Evolutionary conservation across 768 basidiomycete genomes (phyloP).

Genomic region (Exidia glandulosa): DNA sequence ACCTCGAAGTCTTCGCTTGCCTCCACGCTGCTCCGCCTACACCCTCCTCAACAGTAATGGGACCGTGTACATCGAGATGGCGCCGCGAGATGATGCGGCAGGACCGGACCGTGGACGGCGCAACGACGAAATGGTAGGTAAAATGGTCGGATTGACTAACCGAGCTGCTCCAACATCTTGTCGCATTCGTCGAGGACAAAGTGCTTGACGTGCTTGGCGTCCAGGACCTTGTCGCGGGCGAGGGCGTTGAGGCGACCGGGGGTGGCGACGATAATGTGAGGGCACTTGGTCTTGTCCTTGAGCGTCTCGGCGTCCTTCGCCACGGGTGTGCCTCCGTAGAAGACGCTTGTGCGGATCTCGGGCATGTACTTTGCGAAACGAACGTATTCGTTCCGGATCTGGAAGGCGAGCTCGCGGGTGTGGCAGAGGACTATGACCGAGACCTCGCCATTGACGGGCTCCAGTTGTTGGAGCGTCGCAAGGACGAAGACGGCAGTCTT

Average conservation of each 20-base stretch:
- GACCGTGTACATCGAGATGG: background rate
- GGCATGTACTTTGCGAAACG: constrained; percentile 99
- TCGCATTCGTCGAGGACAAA: constrained; percentile 99
- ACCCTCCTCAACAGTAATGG: background rate
- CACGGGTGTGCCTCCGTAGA: constrained; percentile 94
- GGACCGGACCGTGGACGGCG: constrained; percentile 2
- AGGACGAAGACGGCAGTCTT: constrained; percentile 99
- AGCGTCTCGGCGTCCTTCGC: constrained; percentile 88
- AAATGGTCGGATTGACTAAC: constrained; percentile 61
- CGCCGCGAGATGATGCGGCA: background rate
- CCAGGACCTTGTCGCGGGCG: constrained; percentile 87
- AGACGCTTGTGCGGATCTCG: constrained; percentile 91
- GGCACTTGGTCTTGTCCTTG: constrained; percentile 93
- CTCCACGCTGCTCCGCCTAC: background rate
- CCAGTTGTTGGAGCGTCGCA: constrained; percentile 94
- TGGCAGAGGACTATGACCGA: constrained; percentile 97
- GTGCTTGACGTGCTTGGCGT: constrained; percentile 95
- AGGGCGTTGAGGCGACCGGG: constrained; percentile 96
- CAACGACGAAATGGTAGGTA: constrained; percentile 14
- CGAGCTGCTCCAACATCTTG: constrained; percentile 99
- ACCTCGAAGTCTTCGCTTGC: background rate
- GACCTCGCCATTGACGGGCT: constrained; percentile 96
- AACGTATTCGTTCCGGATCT: constrained; percentile 99
- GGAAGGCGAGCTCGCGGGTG: constrained; percentile 97
- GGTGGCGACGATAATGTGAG: constrained; percentile 97